Base-by-base conservation (phyloP, 441 rosid genomes). In the Rhodomyrtus psidioides region DNA sequence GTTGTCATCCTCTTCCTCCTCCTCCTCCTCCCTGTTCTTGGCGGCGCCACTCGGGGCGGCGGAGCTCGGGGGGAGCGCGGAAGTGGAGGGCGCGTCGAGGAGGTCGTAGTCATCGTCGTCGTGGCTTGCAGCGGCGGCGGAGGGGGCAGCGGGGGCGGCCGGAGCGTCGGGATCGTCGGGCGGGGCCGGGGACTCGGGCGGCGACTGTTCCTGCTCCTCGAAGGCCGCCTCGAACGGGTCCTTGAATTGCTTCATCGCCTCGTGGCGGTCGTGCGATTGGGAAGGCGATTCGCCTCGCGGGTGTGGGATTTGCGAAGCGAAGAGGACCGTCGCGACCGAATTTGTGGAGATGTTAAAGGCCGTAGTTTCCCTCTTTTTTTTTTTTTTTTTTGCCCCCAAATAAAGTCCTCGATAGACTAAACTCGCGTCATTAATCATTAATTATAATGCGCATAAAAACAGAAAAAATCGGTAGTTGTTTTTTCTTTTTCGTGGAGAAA, bases 191-290 rank as follows among this genome's bases (percentile, higher is more conserved):
- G 97, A 95, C 42, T 92, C 93, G 6, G 94, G 92, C 2, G 95
- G 94, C 1, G 96, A 92, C 19, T 94, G 96, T 85, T 93, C 95
- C 86, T 94, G 94, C 92, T 95, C 98, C 84, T 93, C 97, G 54
- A 91, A 89, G 16, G 98, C 98, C 14, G 94, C 98, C 88, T 97
- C 97, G 83, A 97, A 96, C 1, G 98, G 98, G 88, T 94, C 99
- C 91, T 95, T 97, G 1, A 95, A 94, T 62, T 95, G 94, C 88
- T 94, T 94, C 98, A 95, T 97, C 84, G 12, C 39, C 39, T 70
- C 74, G 7, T 1, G 49, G 26, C 9, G 26, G 57, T 10, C 59
- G n/a, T 19, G 13, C 59, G 27, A 4, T 24, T 21, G 57, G 9
- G 57, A 21, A 55, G 26, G 9, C 57, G 57, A 21, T 55, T 55